Evolutionary conservation across 2,329 filamentous ascomycete genomes (phyloP), one percentile per base, ranked within the genome.

Genomic region (Monosporascus sp.): DNA sequence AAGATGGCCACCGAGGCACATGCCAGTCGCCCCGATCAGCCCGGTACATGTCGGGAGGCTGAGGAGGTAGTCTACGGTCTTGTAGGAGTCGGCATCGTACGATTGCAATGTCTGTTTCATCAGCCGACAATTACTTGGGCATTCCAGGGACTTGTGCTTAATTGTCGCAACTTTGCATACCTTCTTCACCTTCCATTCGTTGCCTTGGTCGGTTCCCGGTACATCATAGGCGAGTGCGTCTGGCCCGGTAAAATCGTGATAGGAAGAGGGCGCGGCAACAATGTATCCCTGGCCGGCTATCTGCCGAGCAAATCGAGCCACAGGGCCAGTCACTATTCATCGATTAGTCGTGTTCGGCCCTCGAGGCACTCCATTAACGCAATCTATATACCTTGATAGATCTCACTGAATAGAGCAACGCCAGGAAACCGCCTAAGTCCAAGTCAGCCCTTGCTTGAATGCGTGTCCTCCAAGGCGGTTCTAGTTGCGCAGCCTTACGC

Each of bases 241-340:
- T 0, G 91, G 89, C 5, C 88, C 88, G 1, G 86, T 90, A 73
- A 97, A 97, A 71, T 97, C 92, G 69, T 97, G 92, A 72, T 96
- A 97, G 35, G 87, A 92, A 37, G 89, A 94, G 0, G 91, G 91
- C 0, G 91, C 91, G 9, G 89, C 92, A 60, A 93, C 91, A 61
- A 97, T 95, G 76, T 95, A 97, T 65, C 92, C 93, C 60, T 96
- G 89, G 3, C 90, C 88, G 40, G 91, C 89, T 63, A 97, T 96
- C 70, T 96, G 91, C 55, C 92, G 85, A 50, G 90, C 91, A 65
- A 97, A 96, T 51, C 93, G 86, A 55, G 87, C 82, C 26, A 97
- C 92, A 2, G 92, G 92, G 2, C 92, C 92, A 54, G 92, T 96
- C 18, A 97, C 92, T 92, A 58, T 43, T 17, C 22, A 17, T 18